Evolutionary conservation across 768 basidiomycete genomes (phyloP).

Genomic region (Rhizopogon sp.): DNA sequence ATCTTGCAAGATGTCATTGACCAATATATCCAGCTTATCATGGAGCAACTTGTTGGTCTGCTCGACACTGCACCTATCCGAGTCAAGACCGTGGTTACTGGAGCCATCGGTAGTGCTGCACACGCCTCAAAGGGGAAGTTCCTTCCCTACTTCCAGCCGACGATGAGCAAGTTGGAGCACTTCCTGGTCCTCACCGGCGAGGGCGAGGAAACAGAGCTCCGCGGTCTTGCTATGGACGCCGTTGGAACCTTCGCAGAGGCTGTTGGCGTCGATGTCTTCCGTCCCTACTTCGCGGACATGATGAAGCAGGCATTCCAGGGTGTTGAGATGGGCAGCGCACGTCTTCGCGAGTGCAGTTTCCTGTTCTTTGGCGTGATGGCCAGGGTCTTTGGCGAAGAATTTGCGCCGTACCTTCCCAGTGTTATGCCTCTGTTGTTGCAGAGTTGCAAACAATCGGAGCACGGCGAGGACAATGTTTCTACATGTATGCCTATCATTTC

Average conservation of each 20-base stretch:
- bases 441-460: slow-evolving; percentile 81
- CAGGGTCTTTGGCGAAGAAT: slow-evolving; percentile 93
- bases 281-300: slow-evolving; percentile 92
- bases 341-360: slow-evolving; percentile 93
- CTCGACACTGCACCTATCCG: slow-evolving; percentile 82
- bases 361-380: slow-evolving; percentile 99
- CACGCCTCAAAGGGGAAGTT: slow-evolving; percentile 92
- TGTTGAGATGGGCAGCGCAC: slow-evolving; percentile 78
- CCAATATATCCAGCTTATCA: slow-evolving; percentile 88
- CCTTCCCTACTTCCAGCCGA: slow-evolving; percentile 89
- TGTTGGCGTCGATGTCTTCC: slow-evolving; percentile 89
- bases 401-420: slow-evolving; percentile 77
- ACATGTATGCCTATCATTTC: slow-evolving; percentile 35
- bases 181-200: slow-evolving; percentile 84
- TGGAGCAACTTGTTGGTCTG: slow-evolving; percentile 87
- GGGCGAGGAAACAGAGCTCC: slow-evolving; percentile 90
- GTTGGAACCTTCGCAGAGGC: slow-evolving; percentile 98
- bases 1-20: slow-evolving; percentile 88
- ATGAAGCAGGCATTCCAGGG: slow-evolving; percentile 95
- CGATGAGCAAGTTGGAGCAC: slow-evolving; percentile 82
- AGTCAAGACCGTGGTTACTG: slow-evolving; percentile 92
- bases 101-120: slow-evolving; percentile 96
- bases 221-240: slow-evolving; percentile 98
- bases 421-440: slow-evolving; percentile 83
- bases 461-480: slow-evolving; percentile 48